A percentile compares a stretch with the other conserved stretches of the same genome.
phyloP scores from a whole-genome alignment of 495 filamentous ascomycete species.

The Lepidopterella palustris region DNA sequence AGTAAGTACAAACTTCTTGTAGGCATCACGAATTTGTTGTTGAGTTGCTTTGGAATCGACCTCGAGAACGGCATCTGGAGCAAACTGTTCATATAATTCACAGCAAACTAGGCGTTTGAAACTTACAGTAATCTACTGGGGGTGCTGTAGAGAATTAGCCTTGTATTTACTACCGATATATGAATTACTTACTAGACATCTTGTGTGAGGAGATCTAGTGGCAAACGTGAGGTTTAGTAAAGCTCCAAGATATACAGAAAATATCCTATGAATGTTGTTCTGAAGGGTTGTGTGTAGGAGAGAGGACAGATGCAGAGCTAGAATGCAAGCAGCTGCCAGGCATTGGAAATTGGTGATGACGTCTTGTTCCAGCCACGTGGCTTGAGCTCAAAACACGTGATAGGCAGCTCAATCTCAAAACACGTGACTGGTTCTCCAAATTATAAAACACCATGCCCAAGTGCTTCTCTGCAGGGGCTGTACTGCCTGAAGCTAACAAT shows the following conservation, averaged over 20 bases:
- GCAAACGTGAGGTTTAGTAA: neutral
- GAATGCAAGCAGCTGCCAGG: too few species aligned
- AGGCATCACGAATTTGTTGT: conserved; percentile 87
- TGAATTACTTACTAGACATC: conserved; percentile 16
- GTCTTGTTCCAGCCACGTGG: neutral
- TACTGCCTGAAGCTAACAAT: too few species aligned
- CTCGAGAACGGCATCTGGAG: conserved; percentile 58
- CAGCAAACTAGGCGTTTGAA: neutral
- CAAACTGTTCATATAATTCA: neutral
- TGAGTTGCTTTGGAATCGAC: conserved; percentile 65
- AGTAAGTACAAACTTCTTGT: conserved; percentile 62
- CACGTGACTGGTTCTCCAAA: too few species aligned
- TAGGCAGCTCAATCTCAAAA: too few species aligned
- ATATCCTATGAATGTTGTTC: too few species aligned
- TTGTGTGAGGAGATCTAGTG: too few species aligned
- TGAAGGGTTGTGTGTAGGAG: too few species aligned
- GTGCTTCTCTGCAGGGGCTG: too few species aligned
- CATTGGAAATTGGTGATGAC: too few species aligned
- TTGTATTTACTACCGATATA: neutral
- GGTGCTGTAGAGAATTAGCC: conserved; percentile 23
- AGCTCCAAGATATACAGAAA: too few species aligned
- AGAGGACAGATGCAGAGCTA: too few species aligned
- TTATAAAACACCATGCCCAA: too few species aligned
- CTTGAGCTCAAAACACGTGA: neutral
- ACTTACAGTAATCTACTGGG: conserved; percentile 31